Conservation (phyloP, 176 grass and related monocot genomes). For the Poa pratensis region DNA sequence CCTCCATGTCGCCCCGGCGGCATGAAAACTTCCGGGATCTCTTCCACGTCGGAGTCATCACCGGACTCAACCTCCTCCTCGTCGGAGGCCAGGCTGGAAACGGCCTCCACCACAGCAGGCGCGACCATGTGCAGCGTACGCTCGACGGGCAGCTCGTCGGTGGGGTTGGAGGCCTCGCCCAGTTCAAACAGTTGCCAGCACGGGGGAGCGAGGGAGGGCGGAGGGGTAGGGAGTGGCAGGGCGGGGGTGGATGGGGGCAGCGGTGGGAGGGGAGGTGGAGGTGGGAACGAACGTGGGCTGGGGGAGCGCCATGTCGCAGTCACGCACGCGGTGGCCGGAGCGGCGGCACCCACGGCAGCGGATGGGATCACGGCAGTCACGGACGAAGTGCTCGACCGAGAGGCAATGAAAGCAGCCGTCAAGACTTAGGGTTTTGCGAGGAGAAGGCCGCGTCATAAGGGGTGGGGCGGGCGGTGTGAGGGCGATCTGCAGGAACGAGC, state of each 20-base stretch:
- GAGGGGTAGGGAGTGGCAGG: no score
- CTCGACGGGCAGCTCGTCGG: no score
- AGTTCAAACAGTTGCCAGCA: neutral
- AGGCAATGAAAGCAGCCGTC: neutral
- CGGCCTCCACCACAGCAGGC: no score
- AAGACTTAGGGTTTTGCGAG: neutral
- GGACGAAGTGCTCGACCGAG: neutral
- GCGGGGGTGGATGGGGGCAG: no score
- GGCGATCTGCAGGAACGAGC: neutral
- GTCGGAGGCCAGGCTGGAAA: neutral
- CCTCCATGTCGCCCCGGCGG: no score
- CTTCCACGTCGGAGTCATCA: accelerated
- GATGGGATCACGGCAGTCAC: neutral
- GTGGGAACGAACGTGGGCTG: neutral
- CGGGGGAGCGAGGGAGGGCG: accelerated
- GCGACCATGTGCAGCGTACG: no score
- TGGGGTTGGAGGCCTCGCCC: neutral
- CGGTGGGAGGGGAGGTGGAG: neutral
- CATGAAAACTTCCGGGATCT: neutral
- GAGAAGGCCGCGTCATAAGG: neutral
- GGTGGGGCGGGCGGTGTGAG: neutral
- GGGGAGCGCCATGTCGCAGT: neutral
- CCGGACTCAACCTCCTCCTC: neutral
- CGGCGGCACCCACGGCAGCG: neutral
- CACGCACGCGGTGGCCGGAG: neutral